Base-by-base conservation (phyloP, 2,329 filamentous ascomycete genomes). In the Fusarium sublunatum region DNA sequence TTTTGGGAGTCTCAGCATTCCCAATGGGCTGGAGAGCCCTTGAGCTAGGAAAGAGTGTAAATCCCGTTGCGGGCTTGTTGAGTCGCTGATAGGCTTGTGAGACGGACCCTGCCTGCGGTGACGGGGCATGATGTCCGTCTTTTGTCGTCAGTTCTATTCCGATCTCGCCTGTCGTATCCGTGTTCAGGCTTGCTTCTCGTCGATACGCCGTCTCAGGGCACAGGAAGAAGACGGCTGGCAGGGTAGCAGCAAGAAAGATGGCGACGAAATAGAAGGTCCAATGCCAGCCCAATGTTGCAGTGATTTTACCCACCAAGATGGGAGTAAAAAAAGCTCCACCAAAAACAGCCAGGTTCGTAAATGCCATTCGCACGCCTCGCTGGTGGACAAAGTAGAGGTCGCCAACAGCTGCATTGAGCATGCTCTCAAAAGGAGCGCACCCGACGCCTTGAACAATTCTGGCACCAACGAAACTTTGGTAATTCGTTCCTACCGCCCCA, bases 201-300 rank as follows among this genome's bases (percentile, higher is more conserved):
- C 82, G 82, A 73, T 87, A 97, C 1, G 92, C 88, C 1, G 91
- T 96, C 77, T 97, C 94, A 0, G 94, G 94, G 44, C 91, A 91
- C 64, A 93, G 87, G 64, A 96, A 84, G 58, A 95, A 79, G 19
- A 97, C 79, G 10, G 90, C 78, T 0, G 92, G 88, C 5, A 97
- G 78, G 51, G 89, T 86, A 6, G 80, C 82, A 5, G 83, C 91
- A 40, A 88, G 84, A 76, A 97, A 96, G 66, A 97, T 97, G 57
- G 92, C 87, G 12, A 96, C 87, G 38, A 97, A 85, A 75, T 93
- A 92, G 72, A 97, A 97, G 0, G 88, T 90, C 93, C 92, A 97
- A 73, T 86, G 79, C 89, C 92, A 96, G n/a, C 88, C 87, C 45
- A 96, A 82, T 1, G 82, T 81, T 43, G 86, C 78, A 4, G 92